A percentile compares a stretch with the other conserved stretches of the same genome.
These are phyloP conservation scores for Wallacemonas sp. DNA, from an alignment of 208 protist species.

Conservation along the genomic window DNA sequence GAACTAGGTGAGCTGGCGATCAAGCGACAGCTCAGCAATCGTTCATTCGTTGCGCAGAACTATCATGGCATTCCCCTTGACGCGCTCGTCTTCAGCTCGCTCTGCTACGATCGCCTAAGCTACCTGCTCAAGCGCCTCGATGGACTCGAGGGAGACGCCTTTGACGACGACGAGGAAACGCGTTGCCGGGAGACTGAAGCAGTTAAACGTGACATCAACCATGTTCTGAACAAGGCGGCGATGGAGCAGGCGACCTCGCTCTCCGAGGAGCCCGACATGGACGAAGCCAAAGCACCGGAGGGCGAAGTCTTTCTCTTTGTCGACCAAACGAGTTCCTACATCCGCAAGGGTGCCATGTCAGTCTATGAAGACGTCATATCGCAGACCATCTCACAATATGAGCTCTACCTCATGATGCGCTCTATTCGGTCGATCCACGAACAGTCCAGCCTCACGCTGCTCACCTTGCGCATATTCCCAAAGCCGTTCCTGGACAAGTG, in stretches of 20 bases:
- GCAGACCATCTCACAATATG: conserved; percentile 72
- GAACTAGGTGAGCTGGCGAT: neutral
- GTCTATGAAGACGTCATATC: conserved; percentile 85
- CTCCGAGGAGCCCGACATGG: conserved; percentile 1
- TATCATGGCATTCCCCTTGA: conserved; percentile 34
- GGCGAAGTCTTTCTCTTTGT: conserved; percentile 85
- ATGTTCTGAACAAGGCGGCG: conserved; percentile 38
- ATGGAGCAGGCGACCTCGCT: conserved; percentile 16
- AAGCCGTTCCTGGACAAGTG: conserved; percentile 64
- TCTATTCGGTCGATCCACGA: conserved; percentile 73
- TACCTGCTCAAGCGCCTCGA: conserved; percentile 21
- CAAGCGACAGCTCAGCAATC: conserved; percentile 14
- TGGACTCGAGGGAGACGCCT: conserved; percentile 15
- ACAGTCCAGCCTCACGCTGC: conserved; percentile 58
- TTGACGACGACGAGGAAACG: conserved; percentile 12
- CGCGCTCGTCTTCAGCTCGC: conserved; percentile 27
- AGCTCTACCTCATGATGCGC: conserved; percentile 86
- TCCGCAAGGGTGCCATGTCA: conserved; percentile 57
- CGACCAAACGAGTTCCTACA: conserved; percentile 81
- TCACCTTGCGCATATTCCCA: conserved; percentile 63
- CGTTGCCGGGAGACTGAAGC: conserved; percentile 8
- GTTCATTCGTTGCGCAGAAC: conserved; percentile 18
- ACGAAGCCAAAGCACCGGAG: conserved; percentile 5
- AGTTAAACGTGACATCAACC: conserved; percentile 41
- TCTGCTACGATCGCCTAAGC: conserved; percentile 16